These are phyloP conservation scores for Caloboletus inedulis DNA, from an alignment of 1,284 basidiomycete species.

Conservation along the genomic window DNA sequence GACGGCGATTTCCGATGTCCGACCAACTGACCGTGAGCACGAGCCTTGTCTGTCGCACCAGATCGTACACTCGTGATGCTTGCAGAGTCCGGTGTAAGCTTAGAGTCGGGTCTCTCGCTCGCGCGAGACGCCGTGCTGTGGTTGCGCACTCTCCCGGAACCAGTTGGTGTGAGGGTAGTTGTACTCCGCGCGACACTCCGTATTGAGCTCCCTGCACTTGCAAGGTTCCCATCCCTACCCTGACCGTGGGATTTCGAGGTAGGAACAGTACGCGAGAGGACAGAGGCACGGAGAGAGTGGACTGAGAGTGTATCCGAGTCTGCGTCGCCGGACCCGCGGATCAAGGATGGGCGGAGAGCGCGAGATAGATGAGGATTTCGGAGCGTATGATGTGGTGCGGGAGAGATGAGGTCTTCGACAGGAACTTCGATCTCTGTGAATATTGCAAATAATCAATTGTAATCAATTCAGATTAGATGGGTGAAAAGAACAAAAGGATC, in stretches of 20 bases:
- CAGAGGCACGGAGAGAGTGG: constrained; percentile 56
- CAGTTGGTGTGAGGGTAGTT: constrained; percentile 33
- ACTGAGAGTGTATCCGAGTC: constrained; percentile 47
- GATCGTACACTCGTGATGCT: constrained; percentile 24
- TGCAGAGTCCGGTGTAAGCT: constrained; percentile 49
- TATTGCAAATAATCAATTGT: background rate
- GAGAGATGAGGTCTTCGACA: constrained; percentile 65
- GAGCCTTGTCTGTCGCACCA: constrained; percentile 24
- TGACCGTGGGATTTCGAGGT: constrained; percentile 25
- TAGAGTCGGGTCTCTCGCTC: constrained; percentile 58
- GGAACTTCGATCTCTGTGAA: constrained; percentile 73
- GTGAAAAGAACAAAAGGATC: background rate
- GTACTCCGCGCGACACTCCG: constrained; percentile 47
- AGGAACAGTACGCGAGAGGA: constrained; percentile 49
- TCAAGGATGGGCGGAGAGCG: constrained; percentile 32
- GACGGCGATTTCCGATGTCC: constrained; percentile 27
- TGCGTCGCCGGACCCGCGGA: constrained; percentile 30
- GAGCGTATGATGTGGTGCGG: constrained; percentile 27
- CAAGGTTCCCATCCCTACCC: constrained; percentile 26
- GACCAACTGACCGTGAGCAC: constrained; percentile 10
- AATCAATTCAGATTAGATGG: background rate
- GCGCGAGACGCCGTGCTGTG: constrained; percentile 25
- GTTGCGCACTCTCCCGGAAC: constrained; percentile 26
- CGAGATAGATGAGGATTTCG: constrained; percentile 30
- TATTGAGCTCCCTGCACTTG: constrained; percentile 37